A percentile compares a stretch with the other conserved stretches of the same genome.
Evolutionary conservation across 371 early-diverging fungal genomes (phyloP).

Genomic region (Rhizopus delemar): DNA sequence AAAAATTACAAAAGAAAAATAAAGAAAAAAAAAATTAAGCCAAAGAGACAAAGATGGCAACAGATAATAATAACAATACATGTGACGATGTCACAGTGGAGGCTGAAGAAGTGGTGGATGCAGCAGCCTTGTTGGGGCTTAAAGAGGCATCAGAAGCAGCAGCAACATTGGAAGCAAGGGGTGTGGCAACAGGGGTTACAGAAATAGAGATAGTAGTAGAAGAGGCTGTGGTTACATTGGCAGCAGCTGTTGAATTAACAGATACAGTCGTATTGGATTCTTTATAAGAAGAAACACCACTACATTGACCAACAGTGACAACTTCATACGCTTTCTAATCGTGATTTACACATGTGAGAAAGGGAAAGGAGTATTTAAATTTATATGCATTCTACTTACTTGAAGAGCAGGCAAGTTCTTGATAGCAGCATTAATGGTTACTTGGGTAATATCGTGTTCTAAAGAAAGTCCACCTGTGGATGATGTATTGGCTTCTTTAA

Average conservation of each 20-base stretch:
- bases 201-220: slow-evolving; percentile 15
- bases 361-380: background rate
- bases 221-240: slow-evolving; percentile 22
- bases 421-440: slow-evolving; percentile 64
- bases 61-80: slow-evolving; percentile 4
- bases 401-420: slow-evolving; percentile 53
- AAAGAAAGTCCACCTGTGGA: slow-evolving; percentile 56
- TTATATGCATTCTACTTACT: slow-evolving; percentile 11
- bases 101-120: background rate
- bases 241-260: slow-evolving; percentile 12
- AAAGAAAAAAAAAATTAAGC: slow-evolving; percentile 1
- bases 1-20: background rate
- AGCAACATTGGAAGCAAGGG: slow-evolving; percentile 4
- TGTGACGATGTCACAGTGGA: background rate
- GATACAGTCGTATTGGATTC: slow-evolving; percentile 25
- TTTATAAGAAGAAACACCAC: slow-evolving; percentile 42
- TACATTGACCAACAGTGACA: slow-evolving; percentile 45
- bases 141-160: background rate
- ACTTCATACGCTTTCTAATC: slow-evolving; percentile 43
- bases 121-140: background rate
- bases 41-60: background rate
- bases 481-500: slow-evolving; percentile 41
- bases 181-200: slow-evolving; percentile 8
- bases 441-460: slow-evolving; percentile 56
- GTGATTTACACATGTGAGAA: no score